These are phyloP conservation scores for Fusarium nelsonii DNA, from an alignment of 2,329 filamentous ascomycete genomes.

Conservation along the genomic window DNA sequence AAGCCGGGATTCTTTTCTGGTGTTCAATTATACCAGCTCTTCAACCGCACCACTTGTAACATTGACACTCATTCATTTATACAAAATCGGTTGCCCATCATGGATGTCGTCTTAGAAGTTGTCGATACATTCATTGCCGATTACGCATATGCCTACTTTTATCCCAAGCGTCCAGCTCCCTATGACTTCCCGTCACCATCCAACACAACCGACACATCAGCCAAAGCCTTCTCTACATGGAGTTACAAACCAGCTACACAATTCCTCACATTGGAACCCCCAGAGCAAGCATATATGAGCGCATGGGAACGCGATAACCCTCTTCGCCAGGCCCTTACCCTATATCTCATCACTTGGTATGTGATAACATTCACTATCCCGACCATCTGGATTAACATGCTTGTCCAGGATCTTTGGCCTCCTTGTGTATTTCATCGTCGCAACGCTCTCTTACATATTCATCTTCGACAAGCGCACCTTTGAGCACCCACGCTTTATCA, in stretches of 20 bases:
- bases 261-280: conserved; percentile 77
- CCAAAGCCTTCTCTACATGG: conserved; percentile 69
- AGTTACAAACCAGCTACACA: conserved; percentile 79
- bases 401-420: conserved; percentile 82
- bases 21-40: conserved; percentile 24
- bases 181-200: conserved; percentile 64
- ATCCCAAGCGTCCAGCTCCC: conserved; percentile 70
- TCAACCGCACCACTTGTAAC: not conserved
- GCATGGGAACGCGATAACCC: conserved; percentile 81
- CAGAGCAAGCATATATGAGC: conserved; percentile 83
- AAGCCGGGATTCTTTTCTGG: not conserved
- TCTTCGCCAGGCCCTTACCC: conserved; percentile 77
- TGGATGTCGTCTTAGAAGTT: conserved; percentile 93
- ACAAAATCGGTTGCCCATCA: conserved; percentile 57
- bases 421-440: conserved; percentile 85
- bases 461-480: conserved; percentile 93
- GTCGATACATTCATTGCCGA: conserved; percentile 87
- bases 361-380: conserved; percentile 43
- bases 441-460: conserved; percentile 85
- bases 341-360: conserved; percentile 90
- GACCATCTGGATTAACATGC: conserved; percentile 3
- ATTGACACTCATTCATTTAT: conserved; percentile 4
- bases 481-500: conserved; percentile 92
- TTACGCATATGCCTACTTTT: conserved; percentile 76
- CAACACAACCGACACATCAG: conserved; percentile 65